Evolutionary conservation across 139 green algal genomes (phyloP).

Genomic region (Auxenochlorella pyrenoidosa): DNA sequence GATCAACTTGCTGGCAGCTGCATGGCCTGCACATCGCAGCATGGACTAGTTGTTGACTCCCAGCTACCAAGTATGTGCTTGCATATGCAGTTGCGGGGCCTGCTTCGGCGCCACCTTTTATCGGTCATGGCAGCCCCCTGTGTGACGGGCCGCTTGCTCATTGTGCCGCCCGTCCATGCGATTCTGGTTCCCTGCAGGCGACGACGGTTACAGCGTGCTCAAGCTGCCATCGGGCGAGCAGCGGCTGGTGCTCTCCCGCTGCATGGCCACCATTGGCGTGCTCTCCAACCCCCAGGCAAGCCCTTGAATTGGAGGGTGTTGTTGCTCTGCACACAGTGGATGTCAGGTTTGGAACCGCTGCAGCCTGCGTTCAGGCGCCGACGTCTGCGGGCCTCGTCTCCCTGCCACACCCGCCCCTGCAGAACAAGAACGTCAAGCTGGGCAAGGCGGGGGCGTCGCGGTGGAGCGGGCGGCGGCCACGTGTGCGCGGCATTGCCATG

Average conservation of each 20-base stretch:
- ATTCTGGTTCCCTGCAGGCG: conserved; percentile 22
- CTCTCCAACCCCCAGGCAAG: conserved; percentile 83
- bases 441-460: conserved; percentile 84
- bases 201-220: conserved; percentile 79
- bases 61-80: too few species aligned
- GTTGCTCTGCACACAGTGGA: neutral
- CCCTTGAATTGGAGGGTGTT: too few species aligned
- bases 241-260: conserved; percentile 73
- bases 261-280: conserved; percentile 88
- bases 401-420: neutral
- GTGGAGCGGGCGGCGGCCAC: conserved; percentile 66
- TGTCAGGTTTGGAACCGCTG: neutral
- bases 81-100: too few species aligned
- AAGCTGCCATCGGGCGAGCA: conserved; percentile 89
- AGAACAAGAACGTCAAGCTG: conserved; percentile 81
- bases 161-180: neutral
- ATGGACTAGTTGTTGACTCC: too few species aligned
- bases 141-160: neutral
- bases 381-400: neutral
- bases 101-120: too few species aligned
- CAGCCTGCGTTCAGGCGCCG: neutral
- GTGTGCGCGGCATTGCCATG: conserved; percentile 91
- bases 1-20: too few species aligned
- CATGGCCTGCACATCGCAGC: too few species aligned
- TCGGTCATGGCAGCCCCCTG: too few species aligned